Evolutionary conservation across 768 basidiomycete genomes (phyloP).

Genomic region (Wakefieldia striispora): DNA sequence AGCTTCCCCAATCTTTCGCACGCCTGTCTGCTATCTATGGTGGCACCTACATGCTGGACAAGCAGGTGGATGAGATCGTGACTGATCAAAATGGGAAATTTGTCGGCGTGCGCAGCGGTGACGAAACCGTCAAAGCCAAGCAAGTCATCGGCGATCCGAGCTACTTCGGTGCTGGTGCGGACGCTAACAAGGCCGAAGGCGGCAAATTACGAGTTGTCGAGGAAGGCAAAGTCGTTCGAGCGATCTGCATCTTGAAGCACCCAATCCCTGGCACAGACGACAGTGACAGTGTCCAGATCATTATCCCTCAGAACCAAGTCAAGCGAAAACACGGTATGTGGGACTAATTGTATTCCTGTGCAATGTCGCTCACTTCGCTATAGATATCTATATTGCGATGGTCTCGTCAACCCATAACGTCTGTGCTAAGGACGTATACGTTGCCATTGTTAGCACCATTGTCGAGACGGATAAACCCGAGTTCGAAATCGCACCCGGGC

Average conservation of each 20-base stretch:
- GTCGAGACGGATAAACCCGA: slow-evolving; percentile 95
- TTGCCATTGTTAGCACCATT: slow-evolving; percentile 98
- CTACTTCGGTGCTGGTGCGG: slow-evolving; percentile 80
- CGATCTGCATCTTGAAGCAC: slow-evolving; percentile 97
- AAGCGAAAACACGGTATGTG: slow-evolving; percentile 81
- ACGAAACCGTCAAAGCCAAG: slow-evolving; percentile 94
- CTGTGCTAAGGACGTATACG: slow-evolving; percentile 90
- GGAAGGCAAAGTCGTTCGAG: slow-evolving; percentile 91
- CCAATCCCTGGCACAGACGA: slow-evolving; percentile 98
- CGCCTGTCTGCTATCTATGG: slow-evolving; percentile 98
- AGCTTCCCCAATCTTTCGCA: slow-evolving; percentile 98
- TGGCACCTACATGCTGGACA: slow-evolving; percentile 99
- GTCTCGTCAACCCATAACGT: slow-evolving; percentile 98
- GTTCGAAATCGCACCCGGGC: slow-evolving; percentile 87
- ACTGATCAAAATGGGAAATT: slow-evolving; percentile 86
- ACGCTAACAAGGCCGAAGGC: slow-evolving; percentile 44
- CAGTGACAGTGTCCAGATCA: slow-evolving; percentile 92
- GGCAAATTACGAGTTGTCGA: slow-evolving; percentile 89
- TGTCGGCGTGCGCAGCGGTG: slow-evolving; percentile 84
- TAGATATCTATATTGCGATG: slow-evolving; percentile 98
- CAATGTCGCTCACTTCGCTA: slow-evolving; percentile 4
- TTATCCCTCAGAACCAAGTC: slow-evolving; percentile 99
- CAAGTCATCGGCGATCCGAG: slow-evolving; percentile 97
- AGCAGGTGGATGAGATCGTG: slow-evolving; percentile 87
- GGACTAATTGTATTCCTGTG: not conserved